Evolutionary conservation across 768 basidiomycete genomes (phyloP), one percentile per base, ranked within the genome.

Genomic region (Royoungia palumana): DNA sequence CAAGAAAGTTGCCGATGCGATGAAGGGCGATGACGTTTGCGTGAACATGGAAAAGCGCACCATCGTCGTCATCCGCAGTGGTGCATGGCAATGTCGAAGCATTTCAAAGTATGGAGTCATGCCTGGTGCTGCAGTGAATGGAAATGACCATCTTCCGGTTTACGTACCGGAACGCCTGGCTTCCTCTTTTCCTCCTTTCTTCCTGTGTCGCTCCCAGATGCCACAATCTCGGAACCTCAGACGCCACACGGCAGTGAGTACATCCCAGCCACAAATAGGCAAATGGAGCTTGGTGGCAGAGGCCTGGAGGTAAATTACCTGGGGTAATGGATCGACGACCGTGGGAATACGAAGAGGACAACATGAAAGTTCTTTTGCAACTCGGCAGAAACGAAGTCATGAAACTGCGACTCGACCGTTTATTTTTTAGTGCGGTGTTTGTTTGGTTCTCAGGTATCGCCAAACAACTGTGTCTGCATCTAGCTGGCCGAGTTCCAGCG

Each of bases 251-350:
- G 44, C 42, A 58, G 30, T 34, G 48, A 40, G 46, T 25, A 25
- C 7, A 16, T 32, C 5, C 16, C 32, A 32, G 32, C 5, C 32
- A 16, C 24, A 14, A 34, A 44, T 27, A 22, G 14, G 17, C 30
- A 17, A 20, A 28, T 9, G 20, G 22, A 14, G 20, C 17, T 24
- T 21, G 37, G 35, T 37, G 25, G 35, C 25, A n/a, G 22, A 20
- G 34, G 25, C n/a, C 20, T 40, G 41, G 35, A 46, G 38, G 21
- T 10, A n/a, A 45, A 35, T 34, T 35, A 36, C 36, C 30, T 49
- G 55, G 46, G 43, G 38, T 47, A 38, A 53, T 40, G 48, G 50
- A 60, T 62, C 52, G 56, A 41, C 56, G 39, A 36, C 27, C 41
- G 40, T 21, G 38, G 24, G 44, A 46, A 41, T 30, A 34, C 35